Evolutionary conservation across 139 green algal genomes (phyloP), one percentile per base, ranked within the genome.

Genomic region (Trebouxia sp.): DNA sequence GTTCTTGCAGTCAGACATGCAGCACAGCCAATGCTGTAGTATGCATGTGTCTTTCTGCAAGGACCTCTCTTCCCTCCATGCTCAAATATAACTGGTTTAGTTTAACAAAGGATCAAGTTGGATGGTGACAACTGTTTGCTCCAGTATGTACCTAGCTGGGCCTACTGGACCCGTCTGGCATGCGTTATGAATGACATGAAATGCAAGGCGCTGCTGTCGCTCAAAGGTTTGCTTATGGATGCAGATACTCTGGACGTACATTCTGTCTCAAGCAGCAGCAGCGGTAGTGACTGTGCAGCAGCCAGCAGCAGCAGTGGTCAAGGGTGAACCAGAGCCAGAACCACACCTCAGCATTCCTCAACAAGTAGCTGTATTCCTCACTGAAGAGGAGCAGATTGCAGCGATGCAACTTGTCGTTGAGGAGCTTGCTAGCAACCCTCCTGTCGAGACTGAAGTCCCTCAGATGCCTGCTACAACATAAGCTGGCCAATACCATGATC

Each of bases 191-290:
- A n/a, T n/a, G n/a, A n/a, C n/a, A n/a, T n/a, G n/a, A n/a, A n/a
- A n/a, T n/a, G n/a, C n/a, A n/a, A n/a, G n/a, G n/a, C n/a, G n/a
- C n/a, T n/a, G n/a, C n/a, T n/a, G n/a, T n/a, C n/a, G 24, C 5
- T 6, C 26, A 35, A 10, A 37, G 0, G 32, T 12, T 65, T 37
- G 24, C 35, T 5, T 8, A 65, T 32, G 9, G 55, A 3, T 69
- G 62, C 62, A 72, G 62, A 72, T 72, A 45, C 62, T 72, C 32
- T 72, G 62, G 62, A 72, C 62, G 5, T 72, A 72, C 35, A 72
- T 72, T 15, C 28, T 72, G 62, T 72, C 62, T 0, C 62, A 72
- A 43, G 62, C 62, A 43, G 62, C 62, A 41, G 62, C 62, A 0
- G 62, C 62, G 20, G 43, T 15, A 14, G 62, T 72, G 62, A 30